Base-by-base conservation (phyloP, 768 basidiomycete genomes). In the Leccinellum rugosiceps region DNA sequence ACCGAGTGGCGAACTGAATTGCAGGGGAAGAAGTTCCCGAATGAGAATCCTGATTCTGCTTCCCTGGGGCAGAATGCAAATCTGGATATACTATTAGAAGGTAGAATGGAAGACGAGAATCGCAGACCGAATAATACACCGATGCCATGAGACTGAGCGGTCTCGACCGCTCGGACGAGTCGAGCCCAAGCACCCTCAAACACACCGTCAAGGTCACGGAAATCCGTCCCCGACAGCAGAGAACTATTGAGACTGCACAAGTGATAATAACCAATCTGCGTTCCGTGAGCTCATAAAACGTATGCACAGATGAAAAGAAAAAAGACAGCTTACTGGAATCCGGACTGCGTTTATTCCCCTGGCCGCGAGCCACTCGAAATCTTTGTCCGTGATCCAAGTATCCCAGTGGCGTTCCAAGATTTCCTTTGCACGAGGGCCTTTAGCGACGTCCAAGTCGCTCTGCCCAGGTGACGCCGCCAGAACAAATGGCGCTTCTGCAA, bases 191-290 rank as follows among this genome's bases (percentile, higher is more conserved):
- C 90, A 10, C 87, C 86, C 9, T 70, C 67, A 55, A 82, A 89
- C 2, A 85, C 77, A 21, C 67, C 53, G 15, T 73, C 75, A 52
- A 78, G 72, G 21, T 76, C 75, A 57, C 78, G 73, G 62, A 90
- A 93, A 56, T 89, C 85, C 0, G 91, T 93, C 6, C 79, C 81
- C 10, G 73, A 65, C 2, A 93, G 70, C 3, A 88, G 80, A 4
- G 81, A 80, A 7, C 74, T 73, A 57, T 90, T 84, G 13, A 75
- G 74, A 6, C 83, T 80, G 59, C 84, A 85, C 21, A 88, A 57
- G 56, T 89, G 88, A 68, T 89, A 90, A 68, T 82, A 89, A 3
- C 87, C 87, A 62, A 89, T 87, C 87, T 90, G 58, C 48, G 43
- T 26, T 55, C 17, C 17, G 7, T 13, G 32, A 46, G 55, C 51